These are phyloP conservation scores for Beauveria scarabaeidicola DNA, from an alignment of 2,329 filamentous ascomycete species.

Conservation along the genomic window DNA sequence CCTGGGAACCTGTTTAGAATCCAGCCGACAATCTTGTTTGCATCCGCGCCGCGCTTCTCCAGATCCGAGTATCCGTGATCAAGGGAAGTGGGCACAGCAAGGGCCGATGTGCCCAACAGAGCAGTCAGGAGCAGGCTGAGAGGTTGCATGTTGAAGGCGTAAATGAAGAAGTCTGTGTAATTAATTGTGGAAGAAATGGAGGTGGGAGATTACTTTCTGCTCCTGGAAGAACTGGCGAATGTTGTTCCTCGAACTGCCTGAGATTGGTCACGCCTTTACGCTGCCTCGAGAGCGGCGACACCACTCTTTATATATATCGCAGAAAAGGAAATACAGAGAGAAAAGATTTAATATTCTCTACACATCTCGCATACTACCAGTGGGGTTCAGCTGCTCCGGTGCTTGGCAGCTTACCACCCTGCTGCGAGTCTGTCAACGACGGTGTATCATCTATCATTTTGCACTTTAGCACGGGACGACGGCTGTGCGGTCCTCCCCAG, in stretches of 20 bases:
- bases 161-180: background rate
- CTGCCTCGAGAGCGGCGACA: background rate
- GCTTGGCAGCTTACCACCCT: background rate
- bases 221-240: background rate
- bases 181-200: no score
- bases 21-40: background rate
- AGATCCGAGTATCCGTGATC: background rate
- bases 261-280: no score
- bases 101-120: background rate
- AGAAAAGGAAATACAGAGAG: background rate
- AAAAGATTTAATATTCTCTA: background rate
- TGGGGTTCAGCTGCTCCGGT: background rate
- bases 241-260: background rate
- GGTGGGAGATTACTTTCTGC: background rate
- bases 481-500: background rate
- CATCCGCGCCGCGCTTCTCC: background rate
- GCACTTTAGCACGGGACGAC: background rate
- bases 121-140: background rate
- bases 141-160: background rate
- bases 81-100: conserved; percentile 1
- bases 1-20: conserved; percentile 14
- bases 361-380: background rate
- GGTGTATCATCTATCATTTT: no score
- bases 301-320: conserved; percentile 1
- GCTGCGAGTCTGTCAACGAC: no score